A percentile compares a stretch with the other conserved stretches of the same genome.
phyloP scores from a whole-genome alignment of 2,329 filamentous ascomycete species.

The Ceratocystis alfenasii region DNA sequence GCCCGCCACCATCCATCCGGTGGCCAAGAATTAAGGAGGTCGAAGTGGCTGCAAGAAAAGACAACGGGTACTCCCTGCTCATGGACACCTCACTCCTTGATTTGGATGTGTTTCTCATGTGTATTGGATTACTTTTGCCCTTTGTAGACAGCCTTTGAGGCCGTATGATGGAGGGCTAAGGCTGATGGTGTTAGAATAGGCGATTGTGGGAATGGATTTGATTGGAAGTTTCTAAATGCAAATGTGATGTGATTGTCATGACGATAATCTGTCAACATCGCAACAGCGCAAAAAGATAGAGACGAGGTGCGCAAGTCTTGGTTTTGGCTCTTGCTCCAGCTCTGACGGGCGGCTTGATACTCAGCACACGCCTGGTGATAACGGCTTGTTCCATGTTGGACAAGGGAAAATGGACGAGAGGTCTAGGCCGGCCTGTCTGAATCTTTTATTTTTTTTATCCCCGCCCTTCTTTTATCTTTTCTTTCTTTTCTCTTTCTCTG shows the following conservation, averaged over 20 bases:
- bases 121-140: not conserved
- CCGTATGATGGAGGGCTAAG: not conserved
- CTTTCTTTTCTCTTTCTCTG: not conserved
- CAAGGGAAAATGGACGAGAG: not conserved
- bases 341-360: not conserved
- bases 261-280: not conserved
- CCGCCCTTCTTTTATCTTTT: not conserved
- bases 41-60: too few relatives aligned
- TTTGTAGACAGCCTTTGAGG: not conserved
- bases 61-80: too few relatives aligned
- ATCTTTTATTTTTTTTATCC: not conserved
- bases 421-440: not conserved
- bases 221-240: not conserved
- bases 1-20: not conserved
- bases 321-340: too few relatives aligned
- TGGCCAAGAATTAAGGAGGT: too few relatives aligned
- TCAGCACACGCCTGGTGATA: not conserved
- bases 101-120: too few relatives aligned
- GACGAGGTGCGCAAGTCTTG: too few relatives aligned
- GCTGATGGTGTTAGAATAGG: too few relatives aligned
- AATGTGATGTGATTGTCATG: conserved; percentile 5
- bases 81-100: too few relatives aligned
- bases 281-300: not conserved
- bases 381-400: not conserved
- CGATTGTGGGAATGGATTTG: too few relatives aligned